phyloP scores from a whole-genome alignment of 2,329 filamentous ascomycete genomes.

The Clarireedia monteithiana region DNA sequence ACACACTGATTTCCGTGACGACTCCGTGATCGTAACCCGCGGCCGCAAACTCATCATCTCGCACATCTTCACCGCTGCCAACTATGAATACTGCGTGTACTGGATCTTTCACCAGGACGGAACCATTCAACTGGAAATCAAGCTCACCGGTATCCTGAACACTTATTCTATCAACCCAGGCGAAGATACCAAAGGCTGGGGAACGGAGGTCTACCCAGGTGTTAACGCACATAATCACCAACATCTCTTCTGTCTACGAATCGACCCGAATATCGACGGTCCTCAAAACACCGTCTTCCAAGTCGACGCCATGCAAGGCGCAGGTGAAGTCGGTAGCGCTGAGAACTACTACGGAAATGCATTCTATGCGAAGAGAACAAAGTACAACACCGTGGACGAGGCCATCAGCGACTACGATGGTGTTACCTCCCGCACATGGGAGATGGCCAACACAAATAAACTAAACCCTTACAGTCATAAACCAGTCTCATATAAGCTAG shows the following conservation, averaged over 20 bases:
- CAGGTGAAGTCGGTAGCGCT: slow-evolving; percentile 67
- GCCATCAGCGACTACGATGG: slow-evolving; percentile 76
- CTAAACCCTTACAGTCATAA: slow-evolving; percentile 83
- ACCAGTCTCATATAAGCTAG: slow-evolving; percentile 80
- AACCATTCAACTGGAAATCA: slow-evolving; percentile 84
- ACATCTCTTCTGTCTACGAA: slow-evolving; percentile 84
- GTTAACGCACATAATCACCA: slow-evolving; percentile 96
- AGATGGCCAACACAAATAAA: slow-evolving; percentile 77
- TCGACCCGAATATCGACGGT: slow-evolving; percentile 83
- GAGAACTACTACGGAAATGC: slow-evolving; percentile 89
- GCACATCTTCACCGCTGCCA: slow-evolving; percentile 90
- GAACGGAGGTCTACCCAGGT: slow-evolving; percentile 80
- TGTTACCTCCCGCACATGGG: slow-evolving; percentile 74
- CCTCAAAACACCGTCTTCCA: slow-evolving; percentile 79
- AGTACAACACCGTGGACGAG: slow-evolving; percentile 61
- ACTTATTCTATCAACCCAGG: slow-evolving; percentile 75
- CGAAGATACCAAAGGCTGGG: slow-evolving; percentile 81
- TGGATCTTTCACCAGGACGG: slow-evolving; percentile 93
- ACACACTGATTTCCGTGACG: slow-evolving; percentile 87
- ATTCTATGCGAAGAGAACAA: slow-evolving; percentile 79
- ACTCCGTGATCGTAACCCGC: slow-evolving; percentile 77
- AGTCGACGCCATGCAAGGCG: slow-evolving; percentile 64
- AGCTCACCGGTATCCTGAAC: slow-evolving; percentile 87
- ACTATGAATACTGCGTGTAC: slow-evolving; percentile 86
- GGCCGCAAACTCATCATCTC: slow-evolving; percentile 80